Percentiles rank a stretch among this genome's conserved stretches.
Conservation (phyloP, 345 rosid species). For the Eucalyptus sp. region DNA sequence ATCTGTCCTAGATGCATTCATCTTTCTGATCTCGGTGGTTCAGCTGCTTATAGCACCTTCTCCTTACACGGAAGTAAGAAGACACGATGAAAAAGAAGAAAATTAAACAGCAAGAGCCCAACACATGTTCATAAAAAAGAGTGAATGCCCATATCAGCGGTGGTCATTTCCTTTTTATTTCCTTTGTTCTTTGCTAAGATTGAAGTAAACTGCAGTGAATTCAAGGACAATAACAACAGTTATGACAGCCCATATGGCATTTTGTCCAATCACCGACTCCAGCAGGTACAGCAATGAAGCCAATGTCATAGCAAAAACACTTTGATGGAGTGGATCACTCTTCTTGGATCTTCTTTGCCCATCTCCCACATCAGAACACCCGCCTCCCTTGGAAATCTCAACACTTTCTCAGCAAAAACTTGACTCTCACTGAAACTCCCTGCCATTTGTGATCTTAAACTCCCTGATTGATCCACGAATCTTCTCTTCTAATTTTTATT, state of each 20-base stretch:
- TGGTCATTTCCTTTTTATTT: background rate
- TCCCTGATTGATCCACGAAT: background rate
- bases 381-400: background rate
- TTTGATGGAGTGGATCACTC: constrained; percentile 16
- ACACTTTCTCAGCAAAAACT: background rate
- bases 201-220: constrained; percentile 15
- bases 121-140: background rate
- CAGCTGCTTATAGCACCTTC: background rate
- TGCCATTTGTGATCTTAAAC: background rate
- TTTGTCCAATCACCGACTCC: constrained; percentile 14
- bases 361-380: background rate
- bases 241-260: constrained; percentile 27
- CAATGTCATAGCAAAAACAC: constrained; percentile 16
- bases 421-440: background rate
- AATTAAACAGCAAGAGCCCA: background rate
- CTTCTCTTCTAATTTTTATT: too few species aligned
- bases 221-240: constrained; percentile 27
- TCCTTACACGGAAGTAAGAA: background rate
- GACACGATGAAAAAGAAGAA: background rate
- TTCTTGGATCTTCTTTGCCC: constrained; percentile 27
- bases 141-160: background rate
- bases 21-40: background rate
- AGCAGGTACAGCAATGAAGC: constrained; percentile 15
- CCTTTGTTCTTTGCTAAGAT: background rate
- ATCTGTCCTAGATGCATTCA: background rate